Conservation (phyloP, 2,329 filamentous ascomycete genomes). For the Blastomyces parvus region DNA sequence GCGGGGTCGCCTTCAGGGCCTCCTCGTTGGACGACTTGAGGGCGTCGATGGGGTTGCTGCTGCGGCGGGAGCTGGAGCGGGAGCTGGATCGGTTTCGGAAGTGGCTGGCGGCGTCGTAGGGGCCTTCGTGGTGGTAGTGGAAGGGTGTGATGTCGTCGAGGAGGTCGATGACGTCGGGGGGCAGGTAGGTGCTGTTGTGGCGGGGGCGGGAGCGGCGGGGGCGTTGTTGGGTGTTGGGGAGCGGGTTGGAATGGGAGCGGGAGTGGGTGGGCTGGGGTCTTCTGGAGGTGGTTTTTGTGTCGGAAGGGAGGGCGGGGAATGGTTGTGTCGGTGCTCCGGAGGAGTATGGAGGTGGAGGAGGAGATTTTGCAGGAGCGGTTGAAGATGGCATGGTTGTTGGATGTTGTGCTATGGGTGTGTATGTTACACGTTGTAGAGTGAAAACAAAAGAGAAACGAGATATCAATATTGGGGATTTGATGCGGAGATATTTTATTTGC, state of each 20-base stretch:
- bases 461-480: neutral
- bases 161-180: conserved; percentile 68
- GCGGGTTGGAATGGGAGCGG: neutral
- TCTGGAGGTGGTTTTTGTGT: neutral
- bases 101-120: conserved; percentile 73
- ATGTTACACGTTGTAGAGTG: too few relatives aligned
- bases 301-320: neutral
- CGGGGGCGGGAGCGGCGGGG: neutral
- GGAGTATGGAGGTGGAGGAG: neutral
- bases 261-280: neutral
- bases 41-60: conserved; percentile 64
- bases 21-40: conserved; percentile 63
- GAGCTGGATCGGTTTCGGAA: conserved; percentile 54
- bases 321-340: neutral
- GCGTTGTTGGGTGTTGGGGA: neutral
- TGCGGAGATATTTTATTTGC: neutral
- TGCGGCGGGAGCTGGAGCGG: conserved; percentile 41
- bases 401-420: neutral
- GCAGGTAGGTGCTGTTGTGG: conserved; percentile 32
- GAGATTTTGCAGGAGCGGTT: too few relatives aligned
- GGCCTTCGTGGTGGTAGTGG: conserved; percentile 79
- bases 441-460: too few relatives aligned
- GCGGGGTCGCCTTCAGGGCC: conserved; percentile 70
- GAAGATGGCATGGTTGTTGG: neutral
- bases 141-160: conserved; percentile 59